A percentile compares a stretch with the other conserved stretches of the same genome.
Conservation (phyloP, 2,329 filamentous ascomycete genomes). For the Paraphaeosphaeria sporulosa region DNA sequence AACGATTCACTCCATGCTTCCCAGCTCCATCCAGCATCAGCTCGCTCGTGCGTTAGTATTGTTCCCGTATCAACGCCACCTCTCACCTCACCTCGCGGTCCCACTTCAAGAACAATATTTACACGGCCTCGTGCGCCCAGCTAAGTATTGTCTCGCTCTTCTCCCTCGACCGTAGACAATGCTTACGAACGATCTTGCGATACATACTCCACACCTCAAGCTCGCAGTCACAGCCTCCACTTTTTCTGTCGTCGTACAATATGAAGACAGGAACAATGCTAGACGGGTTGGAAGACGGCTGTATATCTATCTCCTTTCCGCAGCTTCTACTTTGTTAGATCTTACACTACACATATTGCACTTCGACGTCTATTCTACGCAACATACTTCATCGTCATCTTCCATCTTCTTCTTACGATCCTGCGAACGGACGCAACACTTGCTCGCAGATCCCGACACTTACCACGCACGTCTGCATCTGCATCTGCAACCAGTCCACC, state of each 20-base stretch:
- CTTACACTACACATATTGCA: background rate
- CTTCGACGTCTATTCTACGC: background rate
- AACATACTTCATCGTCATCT: background rate
- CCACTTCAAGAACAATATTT: background rate
- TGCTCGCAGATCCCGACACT: too few relatives aligned
- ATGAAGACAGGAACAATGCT: background rate
- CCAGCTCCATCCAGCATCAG: background rate
- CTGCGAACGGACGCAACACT: too few relatives aligned
- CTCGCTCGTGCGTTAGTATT: background rate
- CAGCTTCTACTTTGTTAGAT: background rate
- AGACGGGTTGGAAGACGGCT: background rate
- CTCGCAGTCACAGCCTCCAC: background rate
- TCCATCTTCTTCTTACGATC: background rate
- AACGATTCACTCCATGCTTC: background rate
- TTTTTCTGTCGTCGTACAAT: background rate
- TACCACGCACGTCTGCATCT: background rate
- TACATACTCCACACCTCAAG: background rate
- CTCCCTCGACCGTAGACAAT: background rate
- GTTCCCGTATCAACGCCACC: background rate
- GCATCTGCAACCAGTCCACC: too few relatives aligned
- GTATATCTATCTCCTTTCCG: background rate
- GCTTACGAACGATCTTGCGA: background rate
- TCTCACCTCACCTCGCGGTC: background rate
- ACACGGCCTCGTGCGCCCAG: background rate
- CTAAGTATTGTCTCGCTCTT: background rate